Evolutionary conservation across 106 monocot genomes (phyloP), one percentile per base, ranked within the genome.

Genomic region (Xerophyta viscosa): DNA sequence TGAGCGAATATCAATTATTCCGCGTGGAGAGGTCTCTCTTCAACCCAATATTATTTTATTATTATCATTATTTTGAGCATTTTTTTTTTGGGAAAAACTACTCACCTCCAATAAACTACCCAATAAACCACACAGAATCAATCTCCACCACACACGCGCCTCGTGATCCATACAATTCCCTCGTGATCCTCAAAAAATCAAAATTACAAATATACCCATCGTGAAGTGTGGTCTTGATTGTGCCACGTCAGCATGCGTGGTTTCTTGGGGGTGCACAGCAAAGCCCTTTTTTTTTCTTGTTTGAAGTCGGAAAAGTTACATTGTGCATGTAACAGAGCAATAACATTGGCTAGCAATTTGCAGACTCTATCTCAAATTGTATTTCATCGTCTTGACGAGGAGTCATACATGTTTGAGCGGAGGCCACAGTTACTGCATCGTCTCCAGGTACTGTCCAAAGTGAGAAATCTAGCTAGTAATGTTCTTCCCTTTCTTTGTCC

Each of bases 351-450:
- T 36, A 6, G 33, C 11, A 36, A 36, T 56, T 56, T 72, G 66
- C 76, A 89, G 88, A 62, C 79, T 50, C 70, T 83, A 28, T 89
- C 88, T 24, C 88, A 89, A 80, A 73, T 83, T 60, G 73, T 83
- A 24, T 89, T 89, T 54, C 83, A 73, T 58, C 83, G 72, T 36
- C 88, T 89, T 50, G 88, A 89, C 36, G 88, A 89, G 49, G 88
- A 89, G 46, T 51, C 72, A 18, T 89, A 80, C 61, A 89, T 83
- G 57, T 89, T 89, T 71, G 88, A 89, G 66, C 57, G 69, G 52
- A 63, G 83, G 27, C 79, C 83, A 3, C 88, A 89, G 46, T 58
- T 89, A 52, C 56, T 89, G 47, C 88, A 89, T 65, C 83, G 88
- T 22, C 88, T 89, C 60, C 88, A 83, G 76, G 88, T 83, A 17